phyloP scores from a whole-genome alignment of 805 yeast genomes.

The Trichomonascus vanleenenianus region DNA sequence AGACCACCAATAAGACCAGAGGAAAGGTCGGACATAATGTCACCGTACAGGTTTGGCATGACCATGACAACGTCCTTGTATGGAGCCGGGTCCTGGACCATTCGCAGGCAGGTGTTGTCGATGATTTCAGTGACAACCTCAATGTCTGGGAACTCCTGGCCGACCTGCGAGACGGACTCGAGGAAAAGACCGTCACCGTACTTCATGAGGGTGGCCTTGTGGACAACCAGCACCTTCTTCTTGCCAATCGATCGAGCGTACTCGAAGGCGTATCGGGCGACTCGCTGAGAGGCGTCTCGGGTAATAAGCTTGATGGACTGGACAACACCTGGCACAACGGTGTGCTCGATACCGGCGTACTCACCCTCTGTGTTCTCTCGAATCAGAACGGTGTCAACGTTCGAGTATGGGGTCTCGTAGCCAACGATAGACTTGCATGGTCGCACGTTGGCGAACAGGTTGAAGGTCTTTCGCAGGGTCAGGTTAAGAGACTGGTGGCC shows the following conservation, averaged over 20 bases:
- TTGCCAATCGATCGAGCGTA: slow-evolving; percentile 84
- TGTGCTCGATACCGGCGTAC: slow-evolving; percentile 98
- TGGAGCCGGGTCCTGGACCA: slow-evolving; percentile 81
- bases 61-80: slow-evolving; percentile 90
- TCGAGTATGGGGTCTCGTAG: slow-evolving; percentile 79
- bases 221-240: slow-evolving; percentile 88
- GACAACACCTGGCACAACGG: slow-evolving; percentile 95
- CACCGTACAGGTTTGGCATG: slow-evolving; percentile 99
- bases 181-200: slow-evolving; percentile 96
- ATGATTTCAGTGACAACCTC: slow-evolving; percentile 77
- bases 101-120: slow-evolving; percentile 89
- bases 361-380: slow-evolving; percentile 99
- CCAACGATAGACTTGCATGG: slow-evolving; percentile 94
- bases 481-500: slow-evolving; percentile 97
- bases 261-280: slow-evolving; percentile 94
- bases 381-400: slow-evolving; percentile 90
- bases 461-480: slow-evolving; percentile 95
- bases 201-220: slow-evolving; percentile 98
- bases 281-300: slow-evolving; percentile 92
- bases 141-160: slow-evolving; percentile 87
- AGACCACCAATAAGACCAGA: slow-evolving; percentile 98
- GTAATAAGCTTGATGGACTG: slow-evolving; percentile 97
- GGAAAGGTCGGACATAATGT: slow-evolving; percentile 94
- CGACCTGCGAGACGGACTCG: slow-evolving; percentile 81
- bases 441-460: slow-evolving; percentile 93